Evolutionary conservation across 2,329 filamentous ascomycete genomes (phyloP), one percentile per base, ranked within the genome.

Genomic region (Pseudocercospora crystallina): DNA sequence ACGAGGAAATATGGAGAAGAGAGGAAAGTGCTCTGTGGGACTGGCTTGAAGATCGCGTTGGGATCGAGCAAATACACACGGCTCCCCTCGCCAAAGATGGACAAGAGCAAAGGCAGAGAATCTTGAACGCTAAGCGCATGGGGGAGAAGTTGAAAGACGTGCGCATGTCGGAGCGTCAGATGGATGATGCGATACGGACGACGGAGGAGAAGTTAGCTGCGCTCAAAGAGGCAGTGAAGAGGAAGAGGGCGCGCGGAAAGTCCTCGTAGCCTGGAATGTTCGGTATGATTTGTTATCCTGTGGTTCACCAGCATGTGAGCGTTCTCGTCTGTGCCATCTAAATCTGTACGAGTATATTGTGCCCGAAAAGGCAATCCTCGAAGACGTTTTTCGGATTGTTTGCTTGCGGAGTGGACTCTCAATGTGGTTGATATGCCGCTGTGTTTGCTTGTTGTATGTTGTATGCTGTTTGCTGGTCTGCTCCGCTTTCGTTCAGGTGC

Each of bases 1-100:
- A 96, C 67, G 91, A 97, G 60, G 89, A 96, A 71, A 87, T 97
- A 65, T 99, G 92, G 91, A 80, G 84, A 32, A 78, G 83, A 35
- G 90, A 96, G 69, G 91, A 96, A 67, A 89, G 82, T 58, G 89
- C 94, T 62, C 74, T 96, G 8, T 96, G 91, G 91, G 85, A 89
- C 51, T 96, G 91, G 91, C 75, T 96, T 4, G 91, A 96, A 69
- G 89, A 95, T 62, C 80, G 91, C 13, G 85, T 90, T 1, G 87
- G 89, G 2, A 74, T 94, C 5, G 86, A 90, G 49, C 74, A 76
- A 3, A 65, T 53, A 60, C 69, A 52, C 60, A 66, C 49, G 33
- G 61, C 57, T 10, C 44, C 57, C 13, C 20, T 47, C 4, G 57
- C 47, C 2, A 53, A 54, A 13, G 13, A n/a, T n/a, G 46, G 54